Base-by-base conservation (phyloP, 768 basidiomycete species). In the Trametes cinnabarina region DNA sequence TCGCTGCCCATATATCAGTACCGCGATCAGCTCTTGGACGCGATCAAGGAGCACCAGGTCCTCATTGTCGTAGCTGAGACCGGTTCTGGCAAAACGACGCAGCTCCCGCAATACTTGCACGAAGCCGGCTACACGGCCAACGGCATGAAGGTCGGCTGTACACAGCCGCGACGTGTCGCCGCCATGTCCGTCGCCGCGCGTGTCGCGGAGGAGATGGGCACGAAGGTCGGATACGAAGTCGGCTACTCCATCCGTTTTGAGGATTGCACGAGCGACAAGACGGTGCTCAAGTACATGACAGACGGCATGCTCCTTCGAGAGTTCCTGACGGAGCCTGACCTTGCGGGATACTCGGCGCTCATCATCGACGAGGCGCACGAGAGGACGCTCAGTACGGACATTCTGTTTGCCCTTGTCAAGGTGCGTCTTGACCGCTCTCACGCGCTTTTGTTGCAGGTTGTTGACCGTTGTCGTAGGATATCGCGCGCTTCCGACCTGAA, bases 201-300 rank as follows among this genome's bases (percentile, higher is more conserved):
- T 76, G 97, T 99, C 15, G 96, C 97, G 0, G 97, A 98, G 61
- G 97, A 99, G 75, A 94, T 98, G 88, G 97, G 95, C 8, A 90
- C 87, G 3, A 90, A 98, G 72, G 87, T 99, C 39, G 97, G 97
- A 10, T 92, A 95, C 65, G 96, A 98, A 75, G 97, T 99, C 48
- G 97, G 97, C n/a, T 99, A 99, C 73, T 96, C 95, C 32, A 99
- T 99, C 65, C 92, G 97, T 30, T 99, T 99, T 75, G 97, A 99
- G 74, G 97, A 99, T 73, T 97, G 94, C 72, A 99, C 97, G 19
- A 97, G 93, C 77, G 94, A 98, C 79, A 98, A 97, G 78, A 99
- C 97, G 4, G 89, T 95, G 42, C 79, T 99, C 68, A 98, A 99
- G 74, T 99, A 99, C 74, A 97, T 99, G 97, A 99, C 97, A 42